Conservation (phyloP, 2,329 filamentous ascomycete genomes). For the Alternaria longipes region DNA sequence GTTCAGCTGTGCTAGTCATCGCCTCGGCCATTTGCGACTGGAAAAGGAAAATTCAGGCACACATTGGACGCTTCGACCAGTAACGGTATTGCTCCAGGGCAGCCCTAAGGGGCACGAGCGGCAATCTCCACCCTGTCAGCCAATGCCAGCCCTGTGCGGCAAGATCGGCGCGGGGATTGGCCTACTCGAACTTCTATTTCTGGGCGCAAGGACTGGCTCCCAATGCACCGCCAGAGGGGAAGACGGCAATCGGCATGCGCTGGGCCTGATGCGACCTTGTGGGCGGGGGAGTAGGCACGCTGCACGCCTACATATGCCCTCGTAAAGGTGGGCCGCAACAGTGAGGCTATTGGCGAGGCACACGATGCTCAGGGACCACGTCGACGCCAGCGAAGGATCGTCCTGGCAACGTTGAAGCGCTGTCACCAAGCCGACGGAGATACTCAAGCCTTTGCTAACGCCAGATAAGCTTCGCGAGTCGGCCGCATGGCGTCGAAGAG, state of each 20-base stretch:
- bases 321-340: constrained; percentile 1
- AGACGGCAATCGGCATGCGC: constrained; percentile 22
- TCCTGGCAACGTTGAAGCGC: constrained; percentile 18
- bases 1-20: constrained; percentile 28
- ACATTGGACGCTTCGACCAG: constrained; percentile 27
- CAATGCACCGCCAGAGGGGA: constrained; percentile 3
- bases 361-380: neutral
- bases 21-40: constrained; percentile 11
- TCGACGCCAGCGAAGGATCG: neutral
- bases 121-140: constrained; percentile 37
- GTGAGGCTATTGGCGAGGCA: constrained; percentile 5
- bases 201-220: constrained; percentile 32
- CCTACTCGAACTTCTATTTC: constrained; percentile 36
- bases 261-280: constrained; percentile 7
- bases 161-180: constrained; percentile 35
- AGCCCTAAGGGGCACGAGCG: constrained; percentile 33
- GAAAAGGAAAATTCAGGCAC: constrained; percentile 22
- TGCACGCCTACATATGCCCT: neutral
- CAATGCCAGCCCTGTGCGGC: constrained; percentile 31
- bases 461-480: constrained; percentile 31
- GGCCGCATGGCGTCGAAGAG: constrained; percentile 11
- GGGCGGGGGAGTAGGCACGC: neutral
- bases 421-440: constrained; percentile 16
- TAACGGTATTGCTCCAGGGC: constrained; percentile 13
- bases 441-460: constrained; percentile 28